These are phyloP conservation scores for Pyrus betulifolia DNA, from an alignment of 306 rosid genomes.

Conservation along the genomic window DNA sequence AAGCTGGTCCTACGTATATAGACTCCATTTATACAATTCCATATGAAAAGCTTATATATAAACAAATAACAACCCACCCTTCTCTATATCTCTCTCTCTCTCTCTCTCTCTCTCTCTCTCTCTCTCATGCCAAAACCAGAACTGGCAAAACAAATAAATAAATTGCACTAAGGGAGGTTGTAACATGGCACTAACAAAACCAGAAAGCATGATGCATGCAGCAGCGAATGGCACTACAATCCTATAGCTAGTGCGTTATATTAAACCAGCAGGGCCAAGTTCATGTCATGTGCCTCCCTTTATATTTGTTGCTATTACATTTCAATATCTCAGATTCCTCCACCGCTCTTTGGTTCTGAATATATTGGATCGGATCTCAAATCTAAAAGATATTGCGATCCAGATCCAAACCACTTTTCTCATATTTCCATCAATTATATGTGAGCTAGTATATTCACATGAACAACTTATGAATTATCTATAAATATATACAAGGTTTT, in stretches of 20 bases:
- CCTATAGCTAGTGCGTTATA: background rate
- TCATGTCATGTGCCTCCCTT: constrained; percentile 14
- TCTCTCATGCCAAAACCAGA: constrained; percentile 13
- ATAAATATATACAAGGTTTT: too few relatives aligned
- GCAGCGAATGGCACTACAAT: background rate
- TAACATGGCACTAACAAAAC: constrained; percentile 10
- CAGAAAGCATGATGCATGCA: constrained; percentile 15
- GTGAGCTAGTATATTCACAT: background rate
- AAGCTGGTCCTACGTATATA: too few relatives aligned
- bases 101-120: background rate
- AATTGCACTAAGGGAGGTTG: constrained; percentile 5
- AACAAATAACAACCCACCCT: background rate
- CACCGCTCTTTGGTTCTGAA: background rate
- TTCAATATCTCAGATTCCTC: background rate
- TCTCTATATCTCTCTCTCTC: background rate
- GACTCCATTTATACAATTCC: too few relatives aligned
- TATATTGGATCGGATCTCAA: constrained; percentile 28
- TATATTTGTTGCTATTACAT: constrained; percentile 8
- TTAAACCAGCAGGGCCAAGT: background rate
- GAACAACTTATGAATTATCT: background rate
- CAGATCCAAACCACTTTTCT: constrained; percentile 21
- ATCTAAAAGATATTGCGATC: constrained; percentile 18
- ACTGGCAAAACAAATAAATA: background rate
- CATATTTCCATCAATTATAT: background rate
- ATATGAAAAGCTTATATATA: too few relatives aligned